These are phyloP conservation scores for Ceratocystis ficicola DNA, from an alignment of 2,329 filamentous ascomycete species.

Conservation along the genomic window DNA sequence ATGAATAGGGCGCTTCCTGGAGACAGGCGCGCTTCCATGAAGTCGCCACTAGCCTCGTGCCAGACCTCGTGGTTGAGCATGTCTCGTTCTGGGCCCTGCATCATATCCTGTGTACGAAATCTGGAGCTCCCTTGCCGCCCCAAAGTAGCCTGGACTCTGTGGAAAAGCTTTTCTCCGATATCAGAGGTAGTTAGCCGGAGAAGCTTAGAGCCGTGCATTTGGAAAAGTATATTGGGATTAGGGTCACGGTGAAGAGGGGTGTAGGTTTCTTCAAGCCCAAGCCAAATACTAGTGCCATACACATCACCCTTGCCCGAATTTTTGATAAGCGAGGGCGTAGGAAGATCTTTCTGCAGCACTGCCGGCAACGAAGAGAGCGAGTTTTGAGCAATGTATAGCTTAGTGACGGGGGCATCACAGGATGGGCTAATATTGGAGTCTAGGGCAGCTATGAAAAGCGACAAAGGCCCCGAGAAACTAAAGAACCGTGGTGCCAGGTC, in stretches of 20 bases:
- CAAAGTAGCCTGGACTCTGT: conserved; percentile 34
- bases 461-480: conserved; percentile 49
- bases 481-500: conserved; percentile 34
- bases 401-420: conserved; percentile 25
- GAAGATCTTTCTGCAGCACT: conserved; percentile 51
- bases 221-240: conserved; percentile 84
- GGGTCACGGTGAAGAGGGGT: conserved; percentile 88
- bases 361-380: conserved; percentile 56
- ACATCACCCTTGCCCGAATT: conserved; percentile 63
- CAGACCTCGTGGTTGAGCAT: conserved; percentile 60
- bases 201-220: conserved; percentile 60
- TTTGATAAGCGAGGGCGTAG: conserved; percentile 51
- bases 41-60: conserved; percentile 32
- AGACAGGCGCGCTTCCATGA: conserved; percentile 44
- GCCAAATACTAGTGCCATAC: conserved; percentile 80
- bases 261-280: conserved; percentile 74
- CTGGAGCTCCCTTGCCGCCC: conserved; percentile 33
- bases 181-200: conserved; percentile 59
- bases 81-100: conserved; percentile 61
- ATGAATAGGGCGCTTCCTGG: conserved; percentile 38
- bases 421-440: conserved; percentile 35
- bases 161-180: conserved; percentile 53
- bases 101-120: conserved; percentile 78
- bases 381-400: conserved; percentile 81
- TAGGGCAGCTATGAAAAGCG: conserved; percentile 49